These are phyloP conservation scores for Mrakia hoshinonis DNA, from an alignment of 768 basidiomycete genomes.

Conservation along the genomic window DNA sequence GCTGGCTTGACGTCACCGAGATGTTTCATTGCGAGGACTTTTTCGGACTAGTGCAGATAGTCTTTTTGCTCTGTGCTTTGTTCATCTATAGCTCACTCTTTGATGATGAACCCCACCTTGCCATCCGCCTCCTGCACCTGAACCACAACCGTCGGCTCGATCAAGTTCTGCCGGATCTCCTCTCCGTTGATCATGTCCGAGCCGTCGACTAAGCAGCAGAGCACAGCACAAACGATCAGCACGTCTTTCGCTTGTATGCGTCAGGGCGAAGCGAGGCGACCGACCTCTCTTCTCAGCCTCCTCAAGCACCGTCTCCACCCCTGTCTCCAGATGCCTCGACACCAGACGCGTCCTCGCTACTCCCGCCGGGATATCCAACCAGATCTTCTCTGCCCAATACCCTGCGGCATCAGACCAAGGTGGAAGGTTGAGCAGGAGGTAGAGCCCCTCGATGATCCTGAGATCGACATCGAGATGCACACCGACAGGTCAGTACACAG, in stretches of 20 bases:
- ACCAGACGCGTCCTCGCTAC: constrained; percentile 15
- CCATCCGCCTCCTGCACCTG: neutral
- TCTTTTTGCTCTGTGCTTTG: too few species aligned
- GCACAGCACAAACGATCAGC: neutral
- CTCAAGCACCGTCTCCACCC: constrained; percentile 15
- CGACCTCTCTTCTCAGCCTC: constrained; percentile 13
- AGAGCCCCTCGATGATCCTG: constrained; percentile 75
- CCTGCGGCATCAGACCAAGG: constrained; percentile 63
- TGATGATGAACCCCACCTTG: neutral
- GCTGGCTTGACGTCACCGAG: too few species aligned
- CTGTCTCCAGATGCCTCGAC: constrained; percentile 15
- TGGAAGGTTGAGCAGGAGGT: constrained; percentile 61
- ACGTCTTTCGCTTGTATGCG: neutral
- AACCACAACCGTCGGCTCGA: constrained; percentile 25
- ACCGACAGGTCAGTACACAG: too few species aligned
- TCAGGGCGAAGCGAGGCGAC: neutral
- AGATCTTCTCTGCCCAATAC: constrained; percentile 55
- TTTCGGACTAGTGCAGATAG: too few species aligned
- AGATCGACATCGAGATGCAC: neutral
- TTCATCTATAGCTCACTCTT: too few species aligned
- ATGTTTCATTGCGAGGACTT: too few species aligned
- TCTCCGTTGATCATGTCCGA: constrained; percentile 35
- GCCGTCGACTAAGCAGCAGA: constrained; percentile 30
- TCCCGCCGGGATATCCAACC: neutral
- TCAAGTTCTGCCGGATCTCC: constrained; percentile 30